phyloP scores from a whole-genome alignment of 2,329 filamentous ascomycete genomes.

The Trematosphaeria pertusa region DNA sequence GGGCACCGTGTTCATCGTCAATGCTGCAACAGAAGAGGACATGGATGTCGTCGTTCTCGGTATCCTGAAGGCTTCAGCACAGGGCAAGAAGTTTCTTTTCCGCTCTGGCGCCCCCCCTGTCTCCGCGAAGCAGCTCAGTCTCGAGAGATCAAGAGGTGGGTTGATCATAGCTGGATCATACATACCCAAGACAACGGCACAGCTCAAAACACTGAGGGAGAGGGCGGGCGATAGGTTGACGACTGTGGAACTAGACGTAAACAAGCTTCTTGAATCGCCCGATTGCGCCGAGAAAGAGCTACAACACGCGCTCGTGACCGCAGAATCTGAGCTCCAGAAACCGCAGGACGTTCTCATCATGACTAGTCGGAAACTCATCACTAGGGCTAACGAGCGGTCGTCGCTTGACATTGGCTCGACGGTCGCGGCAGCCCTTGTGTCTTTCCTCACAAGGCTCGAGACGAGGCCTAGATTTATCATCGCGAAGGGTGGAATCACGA shows the following conservation, averaged over 20 bases:
- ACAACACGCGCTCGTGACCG: conserved; percentile 40
- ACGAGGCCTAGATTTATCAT: conserved; percentile 63
- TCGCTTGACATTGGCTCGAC: conserved; percentile 63
- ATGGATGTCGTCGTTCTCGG: conserved; percentile 63
- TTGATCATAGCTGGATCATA: conserved; percentile 65
- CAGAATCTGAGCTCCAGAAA: conserved; percentile 41
- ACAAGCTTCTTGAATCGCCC: conserved; percentile 53
- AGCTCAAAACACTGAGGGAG: conserved; percentile 54
- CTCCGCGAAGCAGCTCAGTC: conserved; percentile 54
- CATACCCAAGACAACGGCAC: conserved; percentile 65
- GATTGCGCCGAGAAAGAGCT: conserved; percentile 46
- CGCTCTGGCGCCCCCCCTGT: conserved; percentile 58
- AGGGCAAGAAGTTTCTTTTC: conserved; percentile 54
- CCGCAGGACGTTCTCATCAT: conserved; percentile 65
- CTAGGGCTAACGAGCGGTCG: conserved; percentile 56
- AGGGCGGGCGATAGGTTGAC: conserved; percentile 51
- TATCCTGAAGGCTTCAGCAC: conserved; percentile 49
- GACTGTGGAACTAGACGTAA: conserved; percentile 58
- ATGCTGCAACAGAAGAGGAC: conserved; percentile 62
- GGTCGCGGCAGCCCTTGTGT: conserved; percentile 60
- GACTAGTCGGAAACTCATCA: conserved; percentile 63
- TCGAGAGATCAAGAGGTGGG: conserved; percentile 53
- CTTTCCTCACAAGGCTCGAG: conserved; percentile 56
- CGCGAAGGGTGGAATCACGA: conserved; percentile 67
- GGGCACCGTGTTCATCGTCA: conserved; percentile 58